A percentile compares a stretch with the other conserved stretches of the same genome.
These are phyloP conservation scores for Phytophthora tentaculata DNA, from an alignment of 352 stramenopile species.

Conservation along the genomic window DNA sequence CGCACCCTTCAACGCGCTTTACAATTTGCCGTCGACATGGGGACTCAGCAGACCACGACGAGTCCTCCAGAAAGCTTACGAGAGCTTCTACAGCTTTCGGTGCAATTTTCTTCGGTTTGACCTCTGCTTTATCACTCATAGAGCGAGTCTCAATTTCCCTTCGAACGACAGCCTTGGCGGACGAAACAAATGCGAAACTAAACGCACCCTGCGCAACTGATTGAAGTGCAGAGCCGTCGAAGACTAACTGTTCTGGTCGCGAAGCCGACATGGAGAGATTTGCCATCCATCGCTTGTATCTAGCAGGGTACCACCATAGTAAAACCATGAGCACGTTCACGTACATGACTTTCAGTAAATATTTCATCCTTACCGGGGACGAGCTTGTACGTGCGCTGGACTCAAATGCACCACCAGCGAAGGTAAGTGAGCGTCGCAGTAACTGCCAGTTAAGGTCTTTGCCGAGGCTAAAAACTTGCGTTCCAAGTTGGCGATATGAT, in stretches of 20 bases:
- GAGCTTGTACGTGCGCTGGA: conserved; percentile 29
- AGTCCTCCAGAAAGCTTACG: conserved; percentile 22
- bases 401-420: conserved; percentile 67
- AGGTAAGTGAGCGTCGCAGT: conserved; percentile 45
- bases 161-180: conserved; percentile 33
- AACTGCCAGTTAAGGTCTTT: background rate
- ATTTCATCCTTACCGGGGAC: conserved; percentile 32
- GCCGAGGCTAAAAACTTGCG: conserved; percentile 20
- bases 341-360: background rate
- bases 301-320: conserved; percentile 7
- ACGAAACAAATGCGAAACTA: conserved; percentile 61
- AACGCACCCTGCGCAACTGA: conserved; percentile 45
- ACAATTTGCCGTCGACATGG: conserved; percentile 45
- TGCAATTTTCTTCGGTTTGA: background rate
- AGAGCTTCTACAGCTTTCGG: conserved; percentile 9
- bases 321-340: conserved; percentile 1
- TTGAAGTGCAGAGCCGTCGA: conserved; percentile 47
- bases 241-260: conserved; percentile 53
- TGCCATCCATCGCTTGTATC: conserved; percentile 46
- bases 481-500: conserved; percentile 40
- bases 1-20: conserved; percentile 8
- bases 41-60: conserved; percentile 12
- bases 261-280: conserved; percentile 14
- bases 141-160: conserved; percentile 4
- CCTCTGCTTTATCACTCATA: background rate